These are phyloP conservation scores for Rugosomyces carneus DNA, from an alignment of 1,284 basidiomycete species.

Conservation along the genomic window DNA sequence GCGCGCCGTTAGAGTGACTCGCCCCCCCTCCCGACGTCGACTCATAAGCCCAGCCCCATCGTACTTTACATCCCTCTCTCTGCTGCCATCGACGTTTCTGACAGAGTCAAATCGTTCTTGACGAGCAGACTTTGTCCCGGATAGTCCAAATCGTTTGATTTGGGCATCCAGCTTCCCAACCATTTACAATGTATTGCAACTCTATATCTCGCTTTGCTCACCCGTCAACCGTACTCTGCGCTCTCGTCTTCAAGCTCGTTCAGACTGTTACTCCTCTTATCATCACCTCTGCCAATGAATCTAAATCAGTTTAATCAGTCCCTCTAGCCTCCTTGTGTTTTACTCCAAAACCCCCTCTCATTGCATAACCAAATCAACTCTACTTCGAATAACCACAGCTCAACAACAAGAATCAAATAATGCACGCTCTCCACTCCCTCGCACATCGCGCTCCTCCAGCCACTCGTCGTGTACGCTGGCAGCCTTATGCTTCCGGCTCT, in stretches of 20 bases:
- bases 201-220: slow-evolving; percentile 21
- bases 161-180: slow-evolving; percentile 31
- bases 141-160: slow-evolving; percentile 39
- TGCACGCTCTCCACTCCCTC: slow-evolving; percentile 59
- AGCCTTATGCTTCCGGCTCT: slow-evolving; percentile 50
- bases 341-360: slow-evolving; percentile 17
- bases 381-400: slow-evolving; percentile 21
- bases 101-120: slow-evolving; percentile 13
- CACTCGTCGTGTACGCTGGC: slow-evolving; percentile 65
- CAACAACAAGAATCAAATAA: slow-evolving; percentile 25
- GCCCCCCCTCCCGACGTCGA: slow-evolving; percentile 5
- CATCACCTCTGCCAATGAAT: slow-evolving; percentile 28
- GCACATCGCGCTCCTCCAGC: slow-evolving; percentile 65
- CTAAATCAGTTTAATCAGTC: slow-evolving; percentile 28
- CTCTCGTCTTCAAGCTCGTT: slow-evolving; percentile 13
- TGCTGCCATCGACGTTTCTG: background rate
- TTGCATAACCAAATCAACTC: slow-evolving; percentile 10
- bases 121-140: slow-evolving; percentile 35
- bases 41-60: slow-evolving; percentile 9
- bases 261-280: slow-evolving; percentile 19
- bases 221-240: slow-evolving; percentile 19
- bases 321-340: slow-evolving; percentile 7
- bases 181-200: slow-evolving; percentile 33
- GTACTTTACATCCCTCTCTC: background rate
- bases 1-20: slow-evolving; percentile 16